Percentiles rank a stretch among this genome's conserved stretches.
These are phyloP conservation scores for Sordariomycetes sp. DNA, from an alignment of 2,329 filamentous ascomycete genomes.

Conservation along the genomic window DNA sequence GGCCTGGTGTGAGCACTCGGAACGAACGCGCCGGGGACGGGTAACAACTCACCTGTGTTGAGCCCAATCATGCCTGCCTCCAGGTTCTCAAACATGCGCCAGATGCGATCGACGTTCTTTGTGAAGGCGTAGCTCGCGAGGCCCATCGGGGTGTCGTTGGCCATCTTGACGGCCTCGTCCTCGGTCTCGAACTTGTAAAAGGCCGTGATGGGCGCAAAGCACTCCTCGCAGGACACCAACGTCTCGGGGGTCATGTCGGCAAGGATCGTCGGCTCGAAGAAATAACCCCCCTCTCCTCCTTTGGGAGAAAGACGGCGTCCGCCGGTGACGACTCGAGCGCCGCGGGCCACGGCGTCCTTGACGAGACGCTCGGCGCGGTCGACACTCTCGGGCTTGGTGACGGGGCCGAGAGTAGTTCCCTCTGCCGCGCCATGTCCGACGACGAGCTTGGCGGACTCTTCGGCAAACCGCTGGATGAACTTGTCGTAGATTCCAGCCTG, in stretches of 20 bases:
- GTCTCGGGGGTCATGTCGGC: conserved; percentile 58
- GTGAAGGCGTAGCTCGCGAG: conserved; percentile 66
- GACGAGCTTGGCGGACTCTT: conserved; percentile 1
- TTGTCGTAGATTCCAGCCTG: conserved; percentile 23
- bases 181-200: conserved; percentile 62
- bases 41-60: conserved; percentile 22
- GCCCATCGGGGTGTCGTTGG: conserved; percentile 59
- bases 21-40: no score
- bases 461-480: conserved; percentile 3
- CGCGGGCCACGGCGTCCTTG: conserved; percentile 53
- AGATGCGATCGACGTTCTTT: conserved; percentile 27
- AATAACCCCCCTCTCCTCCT: conserved; percentile 51
- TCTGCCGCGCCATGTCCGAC: conserved; percentile 50
- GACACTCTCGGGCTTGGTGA: conserved; percentile 47
- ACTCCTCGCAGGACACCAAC: conserved; percentile 59
- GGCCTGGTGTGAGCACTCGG: background rate
- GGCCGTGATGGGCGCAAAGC: conserved; percentile 62
- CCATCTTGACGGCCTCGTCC: conserved; percentile 57
- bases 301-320: conserved; percentile 51
- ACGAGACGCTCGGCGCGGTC: conserved; percentile 44
- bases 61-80: conserved; percentile 32
- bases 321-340: conserved; percentile 51
- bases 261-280: conserved; percentile 62
- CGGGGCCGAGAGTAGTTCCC: conserved; percentile 49
- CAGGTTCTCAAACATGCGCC: conserved; percentile 35